These are phyloP conservation scores for Colletotrichum caudatum DNA, from an alignment of 2,329 filamentous ascomycete species.

Conservation along the genomic window DNA sequence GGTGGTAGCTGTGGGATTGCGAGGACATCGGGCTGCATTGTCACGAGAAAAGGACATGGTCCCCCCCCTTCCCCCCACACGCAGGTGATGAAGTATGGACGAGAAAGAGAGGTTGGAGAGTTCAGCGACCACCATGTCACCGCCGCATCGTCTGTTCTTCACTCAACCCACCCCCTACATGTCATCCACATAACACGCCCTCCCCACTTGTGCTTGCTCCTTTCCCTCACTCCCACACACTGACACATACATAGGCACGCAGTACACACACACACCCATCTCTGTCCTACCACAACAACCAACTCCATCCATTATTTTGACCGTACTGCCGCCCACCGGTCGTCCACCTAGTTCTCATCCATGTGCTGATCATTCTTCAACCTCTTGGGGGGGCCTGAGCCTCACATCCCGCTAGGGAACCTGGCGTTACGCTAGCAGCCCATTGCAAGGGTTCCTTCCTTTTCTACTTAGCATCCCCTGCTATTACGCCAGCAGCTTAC, in stretches of 20 bases:
- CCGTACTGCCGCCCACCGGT: conserved; percentile 11
- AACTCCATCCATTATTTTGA: conserved; percentile 9
- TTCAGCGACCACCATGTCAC: neutral
- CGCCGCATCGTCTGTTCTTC: neutral
- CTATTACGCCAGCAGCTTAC: neutral
- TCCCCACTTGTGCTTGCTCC: no score
- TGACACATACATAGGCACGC: no score
- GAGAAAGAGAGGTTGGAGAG: neutral
- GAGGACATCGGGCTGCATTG: conserved; percentile 2
- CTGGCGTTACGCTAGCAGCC: conserved; percentile 5
- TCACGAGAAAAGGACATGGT: neutral
- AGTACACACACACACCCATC: neutral
- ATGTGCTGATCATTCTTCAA: conserved; percentile 39
- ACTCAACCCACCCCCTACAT: neutral
- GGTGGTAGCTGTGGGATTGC: conserved; percentile 1
- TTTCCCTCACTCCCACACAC: no score
- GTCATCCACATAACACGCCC: neutral
- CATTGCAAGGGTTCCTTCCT: conserved; percentile 6
- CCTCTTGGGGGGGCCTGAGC: conserved; percentile 20
- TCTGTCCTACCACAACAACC: neutral
- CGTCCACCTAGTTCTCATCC: conserved; percentile 16
- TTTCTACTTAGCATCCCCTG: neutral
- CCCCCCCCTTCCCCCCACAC: neutral
- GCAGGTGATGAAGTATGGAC: neutral
- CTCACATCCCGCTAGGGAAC: conserved; percentile 11